A percentile compares a stretch with the other conserved stretches of the same genome.
Evolutionary conservation across 331 rosid species (phyloP).

Genomic region (Erythrophleum ivorense): DNA sequence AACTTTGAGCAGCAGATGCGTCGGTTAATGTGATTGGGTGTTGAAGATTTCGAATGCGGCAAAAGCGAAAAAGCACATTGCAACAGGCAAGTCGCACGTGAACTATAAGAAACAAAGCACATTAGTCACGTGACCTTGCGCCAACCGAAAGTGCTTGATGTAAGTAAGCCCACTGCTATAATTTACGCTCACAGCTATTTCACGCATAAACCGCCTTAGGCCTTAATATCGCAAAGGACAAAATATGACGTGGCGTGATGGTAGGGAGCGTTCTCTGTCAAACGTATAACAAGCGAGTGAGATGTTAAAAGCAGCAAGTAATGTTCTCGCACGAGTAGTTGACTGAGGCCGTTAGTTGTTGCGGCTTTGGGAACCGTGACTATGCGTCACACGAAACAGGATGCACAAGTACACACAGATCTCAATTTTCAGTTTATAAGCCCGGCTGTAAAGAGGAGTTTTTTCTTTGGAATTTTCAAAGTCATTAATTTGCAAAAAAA

Average conservation of each 20-base stretch:
- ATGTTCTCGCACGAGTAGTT: not conserved
- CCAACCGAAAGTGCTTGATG: not conserved
- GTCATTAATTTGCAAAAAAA: not conserved
- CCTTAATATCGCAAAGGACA: no score
- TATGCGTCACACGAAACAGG: no score
- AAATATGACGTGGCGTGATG: not conserved
- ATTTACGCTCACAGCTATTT: no score
- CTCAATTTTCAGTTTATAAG: no score
- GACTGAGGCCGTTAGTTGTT: not conserved
- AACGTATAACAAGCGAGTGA: no score
- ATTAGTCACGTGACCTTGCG: constrained; percentile 2
- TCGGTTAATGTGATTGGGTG: not conserved
- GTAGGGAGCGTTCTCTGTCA: not conserved
- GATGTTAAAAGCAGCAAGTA: not conserved
- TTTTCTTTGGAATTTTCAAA: not conserved
- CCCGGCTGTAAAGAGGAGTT: no score
- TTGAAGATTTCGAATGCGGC: not conserved
- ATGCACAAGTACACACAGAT: not conserved
- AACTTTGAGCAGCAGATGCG: not conserved
- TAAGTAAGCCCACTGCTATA: no score
- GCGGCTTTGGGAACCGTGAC: no score
- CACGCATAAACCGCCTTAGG: not conserved
- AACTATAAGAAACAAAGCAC: not conserved
- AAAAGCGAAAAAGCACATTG: not conserved
- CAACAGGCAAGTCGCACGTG: not conserved